A percentile compares a stretch with the other conserved stretches of the same genome.
Conservation (phyloP, 768 basidiomycete genomes). For the Suillus decipiens region DNA sequence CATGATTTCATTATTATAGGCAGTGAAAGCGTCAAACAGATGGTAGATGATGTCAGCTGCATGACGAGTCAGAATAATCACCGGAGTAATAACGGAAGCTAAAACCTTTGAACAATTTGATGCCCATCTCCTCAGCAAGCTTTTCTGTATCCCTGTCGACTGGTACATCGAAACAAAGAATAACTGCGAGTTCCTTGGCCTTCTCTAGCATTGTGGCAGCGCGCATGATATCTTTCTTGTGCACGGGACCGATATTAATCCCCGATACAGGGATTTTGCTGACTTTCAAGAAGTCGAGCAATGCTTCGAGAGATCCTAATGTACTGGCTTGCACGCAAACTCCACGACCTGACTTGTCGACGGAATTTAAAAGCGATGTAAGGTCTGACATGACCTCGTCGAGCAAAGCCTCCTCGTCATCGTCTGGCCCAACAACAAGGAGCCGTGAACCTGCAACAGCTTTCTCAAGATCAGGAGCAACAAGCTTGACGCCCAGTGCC, state of each 20-base stretch:
- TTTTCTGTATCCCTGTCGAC: slow-evolving; percentile 93
- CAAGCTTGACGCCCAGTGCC: slow-evolving; percentile 93
- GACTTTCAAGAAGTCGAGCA: slow-evolving; percentile 91
- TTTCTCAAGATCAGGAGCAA: slow-evolving; percentile 94
- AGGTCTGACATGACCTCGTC: slow-evolving; percentile 98
- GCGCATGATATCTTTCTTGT: slow-evolving; percentile 94
- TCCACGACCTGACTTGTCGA: slow-evolving; percentile 94
- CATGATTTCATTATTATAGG: slow-evolving; percentile 87
- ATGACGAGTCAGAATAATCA: background rate
- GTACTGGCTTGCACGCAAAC: slow-evolving; percentile 98
- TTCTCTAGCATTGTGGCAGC: slow-evolving; percentile 93
- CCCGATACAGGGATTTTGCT: slow-evolving; percentile 98
- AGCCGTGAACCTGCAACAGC: slow-evolving; percentile 96
- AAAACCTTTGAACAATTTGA: slow-evolving; percentile 90
- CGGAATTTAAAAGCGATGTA: slow-evolving; percentile 81
- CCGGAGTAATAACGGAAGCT: background rate
- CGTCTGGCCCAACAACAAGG: slow-evolving; percentile 90
- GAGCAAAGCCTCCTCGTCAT: slow-evolving; percentile 92
- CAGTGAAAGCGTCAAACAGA: slow-evolving; percentile 93
- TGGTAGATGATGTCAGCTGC: slow-evolving; percentile 99
- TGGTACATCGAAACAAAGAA: slow-evolving; percentile 94
- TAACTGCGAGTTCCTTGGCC: slow-evolving; percentile 91
- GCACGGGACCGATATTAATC: slow-evolving; percentile 96
- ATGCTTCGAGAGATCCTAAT: slow-evolving; percentile 93
- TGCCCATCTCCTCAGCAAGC: slow-evolving; percentile 91